These are phyloP conservation scores for Salix dunnii DNA, from an alignment of 345 rosid species.

Conservation along the genomic window DNA sequence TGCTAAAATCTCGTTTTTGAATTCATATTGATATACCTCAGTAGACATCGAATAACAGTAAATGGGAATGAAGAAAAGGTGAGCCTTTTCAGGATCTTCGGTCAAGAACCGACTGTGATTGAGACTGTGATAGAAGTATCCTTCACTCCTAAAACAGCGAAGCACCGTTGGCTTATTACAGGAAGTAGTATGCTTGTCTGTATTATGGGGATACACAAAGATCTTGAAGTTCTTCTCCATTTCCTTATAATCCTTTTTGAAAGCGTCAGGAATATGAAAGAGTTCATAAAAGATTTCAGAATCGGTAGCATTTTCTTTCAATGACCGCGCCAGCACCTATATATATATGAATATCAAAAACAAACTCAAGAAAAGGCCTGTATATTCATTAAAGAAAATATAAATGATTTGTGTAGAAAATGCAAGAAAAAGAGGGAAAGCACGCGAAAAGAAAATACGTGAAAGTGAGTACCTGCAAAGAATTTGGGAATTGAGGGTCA, in stretches of 20 bases:
- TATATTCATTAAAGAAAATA: no score
- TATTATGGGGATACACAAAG: constrained; percentile 16
- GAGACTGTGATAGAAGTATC: constrained; percentile 20
- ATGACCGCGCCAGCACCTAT: no score
- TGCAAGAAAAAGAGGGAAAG: no score
- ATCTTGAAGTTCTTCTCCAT: constrained; percentile 62
- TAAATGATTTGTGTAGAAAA: neutral
- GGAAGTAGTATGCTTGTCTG: neutral
- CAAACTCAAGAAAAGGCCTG: neutral
- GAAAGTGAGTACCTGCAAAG: no score
- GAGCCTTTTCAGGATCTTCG: constrained; percentile 11
- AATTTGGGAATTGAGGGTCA: no score
- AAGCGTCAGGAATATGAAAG: constrained; percentile 8
- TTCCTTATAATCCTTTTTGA: constrained; percentile 21
- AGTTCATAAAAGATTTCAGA: neutral
- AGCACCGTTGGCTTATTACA: neutral
- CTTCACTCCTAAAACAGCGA: constrained; percentile 17
- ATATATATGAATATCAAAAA: no score
- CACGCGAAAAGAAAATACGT: no score
- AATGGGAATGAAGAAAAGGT: constrained; percentile 25
- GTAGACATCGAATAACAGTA: neutral
- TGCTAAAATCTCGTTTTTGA: no score
- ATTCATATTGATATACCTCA: neutral
- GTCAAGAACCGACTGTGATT: constrained; percentile 15
- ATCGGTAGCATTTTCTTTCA: no score